Evolutionary conservation across 2,329 filamentous ascomycete species (phyloP), one percentile per base, ranked within the genome.

Genomic region (Fusarium acutatum): DNA sequence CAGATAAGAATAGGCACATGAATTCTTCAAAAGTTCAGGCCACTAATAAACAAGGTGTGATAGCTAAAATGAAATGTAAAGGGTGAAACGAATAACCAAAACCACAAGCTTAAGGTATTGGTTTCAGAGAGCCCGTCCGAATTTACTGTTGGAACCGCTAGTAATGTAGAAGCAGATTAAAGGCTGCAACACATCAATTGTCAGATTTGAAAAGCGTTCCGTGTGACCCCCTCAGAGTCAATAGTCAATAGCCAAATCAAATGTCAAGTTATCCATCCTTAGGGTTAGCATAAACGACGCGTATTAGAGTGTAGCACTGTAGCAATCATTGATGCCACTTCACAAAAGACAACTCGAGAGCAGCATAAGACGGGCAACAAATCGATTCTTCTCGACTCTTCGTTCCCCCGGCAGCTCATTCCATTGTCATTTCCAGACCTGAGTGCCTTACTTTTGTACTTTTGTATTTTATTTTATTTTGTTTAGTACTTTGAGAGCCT

Each of bases 21-120:
- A 15, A 30, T 22, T 30, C 35, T 35, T 35, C 35, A 37, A 20
- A 20, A 20, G 20, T 34, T 15, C 28, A 46, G 38, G 34, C 30
- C 20, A 17, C n/a, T 37, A 35, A 49, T 50, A 14, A 22, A 46
- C n/a, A 49, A 46, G 34, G 28, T 46, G 34, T 40, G 50, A 59
- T 49, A 28, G 59, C n/a, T 40, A 44, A 41, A 58, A 30, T 60
- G 34, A 72, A 68, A 86, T 90, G 89, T 91, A 77, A 85, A 86
- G 88, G 86, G 88, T 87, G 86, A 89, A 91, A 91, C 88, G 89
- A 91, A 87, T 86, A 83, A 84, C 87, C 87, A 82, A 81, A 83
- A 85, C 85, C 86, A 90, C 78, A 76, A 80, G 79, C 63, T 71
- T 53, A 71, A 60, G 68, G 53, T 80, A 79, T 75, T 81, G 86